Conservation (phyloP, 805 yeast species). For the Ogataea kodamae region DNA sequence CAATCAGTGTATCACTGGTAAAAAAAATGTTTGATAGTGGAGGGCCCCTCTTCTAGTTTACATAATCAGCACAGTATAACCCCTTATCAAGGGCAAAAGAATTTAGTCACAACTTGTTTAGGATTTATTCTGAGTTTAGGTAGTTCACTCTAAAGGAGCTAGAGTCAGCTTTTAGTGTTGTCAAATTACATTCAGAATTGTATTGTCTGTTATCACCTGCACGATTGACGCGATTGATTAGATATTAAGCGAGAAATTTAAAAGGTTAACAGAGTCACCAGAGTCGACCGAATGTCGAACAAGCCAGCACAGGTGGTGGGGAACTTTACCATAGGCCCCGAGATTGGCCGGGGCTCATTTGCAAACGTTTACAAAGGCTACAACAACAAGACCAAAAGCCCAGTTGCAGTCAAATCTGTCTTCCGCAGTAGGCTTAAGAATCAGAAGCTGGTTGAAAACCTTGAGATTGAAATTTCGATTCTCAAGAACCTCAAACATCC, state of each 20-base stretch:
- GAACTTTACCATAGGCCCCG: conserved; percentile 61
- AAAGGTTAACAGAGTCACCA: conserved; percentile 2
- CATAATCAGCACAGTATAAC: not conserved
- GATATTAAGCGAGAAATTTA: no score
- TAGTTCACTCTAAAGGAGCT: no score
- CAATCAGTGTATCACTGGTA: not conserved
- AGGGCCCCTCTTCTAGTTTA: not conserved
- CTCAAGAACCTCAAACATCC: conserved; percentile 87
- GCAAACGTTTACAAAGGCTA: conserved; percentile 92
- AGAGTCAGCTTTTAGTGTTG: no score
- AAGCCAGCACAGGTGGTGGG: conserved; percentile 35
- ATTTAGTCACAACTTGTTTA: conserved; percentile 12
- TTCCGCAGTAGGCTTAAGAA: conserved; percentile 76
- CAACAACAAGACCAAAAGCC: conserved; percentile 45
- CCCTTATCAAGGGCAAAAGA: conserved; percentile 14
- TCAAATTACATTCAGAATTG: not conserved
- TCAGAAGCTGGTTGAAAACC: conserved; percentile 82
- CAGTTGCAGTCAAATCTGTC: conserved; percentile 89
- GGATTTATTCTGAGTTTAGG: conserved; percentile 9
- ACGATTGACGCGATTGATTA: no score
- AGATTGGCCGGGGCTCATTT: conserved; percentile 93
- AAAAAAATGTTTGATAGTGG: conserved; percentile 1
- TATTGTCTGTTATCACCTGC: no score
- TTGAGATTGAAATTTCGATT: conserved; percentile 89
- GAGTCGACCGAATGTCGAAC: conserved; percentile 9